These are phyloP conservation scores for Malassezia brasiliensis DNA, from an alignment of 1,284 basidiomycete species.

Conservation along the genomic window DNA sequence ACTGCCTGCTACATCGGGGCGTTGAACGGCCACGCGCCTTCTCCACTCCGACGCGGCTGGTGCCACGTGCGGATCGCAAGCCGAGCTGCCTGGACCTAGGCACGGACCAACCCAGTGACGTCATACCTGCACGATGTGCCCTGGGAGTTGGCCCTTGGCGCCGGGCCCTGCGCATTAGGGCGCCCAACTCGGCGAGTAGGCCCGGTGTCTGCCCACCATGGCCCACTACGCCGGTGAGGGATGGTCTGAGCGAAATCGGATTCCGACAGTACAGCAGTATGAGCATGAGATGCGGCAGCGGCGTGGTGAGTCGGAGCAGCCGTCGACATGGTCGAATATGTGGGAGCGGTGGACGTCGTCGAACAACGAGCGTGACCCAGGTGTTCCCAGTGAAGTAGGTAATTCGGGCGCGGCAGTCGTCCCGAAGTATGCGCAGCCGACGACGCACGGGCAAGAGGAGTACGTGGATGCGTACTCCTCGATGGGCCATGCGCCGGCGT, in stretches of 20 bases:
- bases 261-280: slow-evolving; percentile 35
- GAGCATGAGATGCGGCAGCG: not conserved
- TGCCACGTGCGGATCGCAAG: too few relatives aligned
- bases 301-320: not conserved
- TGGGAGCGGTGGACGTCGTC: not conserved
- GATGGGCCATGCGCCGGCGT: too few relatives aligned
- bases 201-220: slow-evolving; percentile 14
- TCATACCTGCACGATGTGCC: not conserved
- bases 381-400: not conserved
- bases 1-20: too few relatives aligned
- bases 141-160: too few relatives aligned
- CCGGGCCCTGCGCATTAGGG: too few relatives aligned
- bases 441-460: too few relatives aligned
- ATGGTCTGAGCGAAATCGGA: slow-evolving; percentile 34
- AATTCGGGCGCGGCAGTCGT: too few relatives aligned
- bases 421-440: too few relatives aligned
- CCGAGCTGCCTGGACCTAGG: not conserved
- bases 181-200: too few relatives aligned
- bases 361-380: not conserved
- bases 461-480: too few relatives aligned
- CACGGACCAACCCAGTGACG: not conserved
- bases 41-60: too few relatives aligned
- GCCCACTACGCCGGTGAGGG: slow-evolving; percentile 31
- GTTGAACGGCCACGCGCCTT: too few relatives aligned
- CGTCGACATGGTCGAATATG: not conserved